Conservation (phyloP, 345 rosid genomes). For the Euclidium syriacum region DNA sequence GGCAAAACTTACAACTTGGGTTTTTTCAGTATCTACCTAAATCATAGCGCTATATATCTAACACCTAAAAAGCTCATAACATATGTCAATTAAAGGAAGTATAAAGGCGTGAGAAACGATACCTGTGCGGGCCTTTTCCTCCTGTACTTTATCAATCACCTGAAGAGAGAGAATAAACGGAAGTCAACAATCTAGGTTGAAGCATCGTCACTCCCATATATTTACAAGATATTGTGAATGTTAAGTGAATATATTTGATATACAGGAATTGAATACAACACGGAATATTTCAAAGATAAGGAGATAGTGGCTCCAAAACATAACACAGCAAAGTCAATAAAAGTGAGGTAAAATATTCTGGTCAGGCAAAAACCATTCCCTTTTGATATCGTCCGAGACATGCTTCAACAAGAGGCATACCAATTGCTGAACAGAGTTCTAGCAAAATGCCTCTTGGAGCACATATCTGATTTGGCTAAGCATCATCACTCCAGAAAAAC, state of each 20-base stretch:
- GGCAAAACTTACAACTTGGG: background rate
- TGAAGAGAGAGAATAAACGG: background rate
- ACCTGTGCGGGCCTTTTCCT: conserved; percentile 33
- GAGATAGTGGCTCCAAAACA: background rate
- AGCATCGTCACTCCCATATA: background rate
- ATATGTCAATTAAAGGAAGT: background rate
- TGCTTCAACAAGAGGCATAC: conserved; percentile 26
- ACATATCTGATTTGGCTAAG: conserved; percentile 36
- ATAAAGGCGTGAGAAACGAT: background rate
- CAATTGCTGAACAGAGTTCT: background rate
- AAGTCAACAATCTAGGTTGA: background rate
- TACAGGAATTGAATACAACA: background rate
- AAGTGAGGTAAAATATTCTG: conserved; percentile 11
- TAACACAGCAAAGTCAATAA: background rate
- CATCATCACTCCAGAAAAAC: conserved; percentile 32
- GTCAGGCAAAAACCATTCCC: conserved; percentile 36
- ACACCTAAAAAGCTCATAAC: background rate
- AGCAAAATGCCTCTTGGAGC: conserved; percentile 24
- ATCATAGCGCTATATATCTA: background rate
- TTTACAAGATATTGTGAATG: background rate
- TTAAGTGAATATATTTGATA: background rate
- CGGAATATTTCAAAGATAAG: background rate
- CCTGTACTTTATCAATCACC: conserved; percentile 36
- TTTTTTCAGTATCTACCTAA: background rate
- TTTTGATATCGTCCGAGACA: conserved; percentile 28